phyloP scores from a whole-genome alignment of 148 eudicot genomes.

The Chenopodium berlandieri region DNA sequence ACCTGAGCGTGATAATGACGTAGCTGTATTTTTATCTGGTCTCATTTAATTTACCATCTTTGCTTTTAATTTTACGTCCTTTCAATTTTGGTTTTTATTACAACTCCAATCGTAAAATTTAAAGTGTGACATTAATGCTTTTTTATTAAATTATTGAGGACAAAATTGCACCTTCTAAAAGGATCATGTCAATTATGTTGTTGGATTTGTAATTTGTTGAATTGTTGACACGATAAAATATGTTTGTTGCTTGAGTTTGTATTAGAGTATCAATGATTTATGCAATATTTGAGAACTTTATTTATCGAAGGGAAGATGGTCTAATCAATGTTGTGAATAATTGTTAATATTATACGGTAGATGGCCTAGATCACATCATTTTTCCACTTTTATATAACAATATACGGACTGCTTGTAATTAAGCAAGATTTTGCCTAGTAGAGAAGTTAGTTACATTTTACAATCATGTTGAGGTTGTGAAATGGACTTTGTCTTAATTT shows the following conservation, averaged over 20 bases:
- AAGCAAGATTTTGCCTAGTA: no score
- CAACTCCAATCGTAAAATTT: no score
- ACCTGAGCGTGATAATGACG: conserved; percentile 23
- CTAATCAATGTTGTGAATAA: not conserved
- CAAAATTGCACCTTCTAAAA: not conserved
- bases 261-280: not conserved
- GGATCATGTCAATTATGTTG: not conserved
- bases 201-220: not conserved
- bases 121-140: not conserved
- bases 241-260: not conserved
- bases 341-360: no score
- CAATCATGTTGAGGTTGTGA: no score
- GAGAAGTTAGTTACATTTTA: no score
- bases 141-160: no score
- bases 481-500: no score
- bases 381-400: no score
- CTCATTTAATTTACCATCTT: not conserved
- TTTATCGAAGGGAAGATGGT: not conserved
- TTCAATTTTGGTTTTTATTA: not conserved
- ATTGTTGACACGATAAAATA: not conserved
- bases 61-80: not conserved
- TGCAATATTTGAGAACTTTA: not conserved
- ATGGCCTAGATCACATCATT: no score
- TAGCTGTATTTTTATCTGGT: not conserved
- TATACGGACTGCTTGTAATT: no score